Conservation (phyloP, 2,329 filamentous ascomycete species). For the Apiospora kogelbergensis region DNA sequence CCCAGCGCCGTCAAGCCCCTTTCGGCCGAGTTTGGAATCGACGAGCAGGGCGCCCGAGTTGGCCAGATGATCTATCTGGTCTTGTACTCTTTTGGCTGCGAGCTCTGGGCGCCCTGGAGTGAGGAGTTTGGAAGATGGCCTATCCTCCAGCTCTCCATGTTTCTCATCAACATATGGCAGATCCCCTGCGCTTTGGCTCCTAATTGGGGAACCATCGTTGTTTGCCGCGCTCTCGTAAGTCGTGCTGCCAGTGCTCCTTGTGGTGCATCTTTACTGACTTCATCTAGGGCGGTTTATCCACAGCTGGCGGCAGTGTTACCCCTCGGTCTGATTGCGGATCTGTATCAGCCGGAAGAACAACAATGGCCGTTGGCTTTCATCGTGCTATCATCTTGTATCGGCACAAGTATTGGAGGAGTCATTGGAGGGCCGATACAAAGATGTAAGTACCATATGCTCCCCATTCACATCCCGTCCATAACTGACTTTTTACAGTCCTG, state of each 20-base stretch:
- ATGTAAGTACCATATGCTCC: slow-evolving; percentile 18
- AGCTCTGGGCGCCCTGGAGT: slow-evolving; percentile 53
- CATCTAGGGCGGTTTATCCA: slow-evolving; percentile 45
- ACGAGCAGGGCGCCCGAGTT: slow-evolving; percentile 43
- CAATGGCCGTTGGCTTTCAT: slow-evolving; percentile 59
- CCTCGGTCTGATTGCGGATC: slow-evolving; percentile 60
- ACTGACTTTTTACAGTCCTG: slow-evolving; percentile 19
- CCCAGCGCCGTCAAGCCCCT: slow-evolving; percentile 43
- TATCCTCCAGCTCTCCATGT: slow-evolving; percentile 46
- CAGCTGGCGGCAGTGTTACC: slow-evolving; percentile 62
- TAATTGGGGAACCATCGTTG: slow-evolving; percentile 40
- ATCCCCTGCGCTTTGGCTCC: slow-evolving; percentile 41
- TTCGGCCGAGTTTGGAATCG: slow-evolving; percentile 41
- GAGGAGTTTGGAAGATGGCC: slow-evolving; percentile 51
- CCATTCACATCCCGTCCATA: not conserved
- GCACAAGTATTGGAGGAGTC: slow-evolving; percentile 49
- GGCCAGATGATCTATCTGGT: slow-evolving; percentile 47
- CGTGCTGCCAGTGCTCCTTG: not conserved
- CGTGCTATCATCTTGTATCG: slow-evolving; percentile 50
- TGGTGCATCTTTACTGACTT: not conserved
- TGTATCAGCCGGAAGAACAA: slow-evolving; percentile 56
- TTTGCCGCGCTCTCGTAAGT: slow-evolving; percentile 31
- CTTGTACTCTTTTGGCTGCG: slow-evolving; percentile 50
- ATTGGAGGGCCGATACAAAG: slow-evolving; percentile 49
- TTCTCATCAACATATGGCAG: slow-evolving; percentile 52